Base-by-base conservation (phyloP, 176 grass and related monocot genomes). In the Oryza brachyantha region DNA sequence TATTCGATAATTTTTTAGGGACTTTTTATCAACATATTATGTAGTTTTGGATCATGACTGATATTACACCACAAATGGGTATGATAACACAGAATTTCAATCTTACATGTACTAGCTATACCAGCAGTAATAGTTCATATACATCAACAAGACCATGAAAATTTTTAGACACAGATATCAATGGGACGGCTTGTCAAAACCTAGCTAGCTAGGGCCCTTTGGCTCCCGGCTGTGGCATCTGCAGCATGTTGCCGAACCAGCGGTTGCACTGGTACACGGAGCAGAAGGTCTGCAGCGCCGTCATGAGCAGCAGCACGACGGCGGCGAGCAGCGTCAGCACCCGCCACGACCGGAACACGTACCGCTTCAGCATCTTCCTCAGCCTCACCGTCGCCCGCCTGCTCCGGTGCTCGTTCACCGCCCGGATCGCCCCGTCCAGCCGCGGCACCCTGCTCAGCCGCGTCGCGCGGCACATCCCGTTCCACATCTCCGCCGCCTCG, bases 301-400 rank as follows among this genome's bases (percentile, higher is more conserved):
- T 96, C 61, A 96, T 74, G 8, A 92, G 29, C 74, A 92, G 60
- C 75, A 92, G 19, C 35, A 85, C 38, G 64, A 88, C 27, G 3
- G 93, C 85, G 14, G 90, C 93, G 55, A 92, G 46, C 69, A 96
- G 81, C 36, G 93, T 96, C 11, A 96, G 80, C 2, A 90, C 29
- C 80, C 85, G 86, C 93, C 90, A 96, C 0, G 93, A 96, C 2
- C 87, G 10, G 66, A 96, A 90, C 61, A 96, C 79, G 43, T 96
- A 96, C 31, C 66, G 85, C 84, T 79, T 90, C 27, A 96, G 79
- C n/a, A 83, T 68, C 76, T 68, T 83, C 59, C 4, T 21, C 28
- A 37, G 45, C 62, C 90, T 3, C 66, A 85, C 89, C 74, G 79
- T 22, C 74, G 69, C 13, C 79, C 42, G 58, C 13, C 6, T 6